Evolutionary conservation across 345 rosid genomes (phyloP).

Genomic region (Combretum micranthum): DNA sequence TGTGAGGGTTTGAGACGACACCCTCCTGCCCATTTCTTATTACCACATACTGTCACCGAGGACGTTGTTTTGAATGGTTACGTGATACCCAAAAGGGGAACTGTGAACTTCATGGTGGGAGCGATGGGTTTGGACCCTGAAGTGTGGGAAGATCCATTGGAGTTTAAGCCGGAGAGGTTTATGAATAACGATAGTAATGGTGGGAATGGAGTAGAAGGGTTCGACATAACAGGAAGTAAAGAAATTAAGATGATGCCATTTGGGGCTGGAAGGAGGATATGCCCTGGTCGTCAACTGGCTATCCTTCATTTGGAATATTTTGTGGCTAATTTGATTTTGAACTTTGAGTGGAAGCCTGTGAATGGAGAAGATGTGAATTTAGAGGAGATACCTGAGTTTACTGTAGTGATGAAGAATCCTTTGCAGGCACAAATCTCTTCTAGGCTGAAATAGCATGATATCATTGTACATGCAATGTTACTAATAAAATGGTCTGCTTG

Average conservation of each 20-base stretch:
- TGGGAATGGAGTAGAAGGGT: neutral
- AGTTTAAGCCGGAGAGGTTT: conserved; percentile 15
- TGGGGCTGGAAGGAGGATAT: conserved; percentile 16
- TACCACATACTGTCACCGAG: conserved; percentile 12
- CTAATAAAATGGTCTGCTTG: too few relatives aligned
- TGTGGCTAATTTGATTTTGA: conserved; percentile 12
- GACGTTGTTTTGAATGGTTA: conserved; percentile 11
- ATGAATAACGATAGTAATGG: neutral
- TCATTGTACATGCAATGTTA: too few relatives aligned
- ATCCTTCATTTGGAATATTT: conserved; percentile 13
- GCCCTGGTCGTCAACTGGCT: neutral
- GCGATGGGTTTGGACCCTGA: conserved; percentile 10
- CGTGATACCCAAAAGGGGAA: conserved; percentile 8
- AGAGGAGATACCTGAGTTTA: conserved; percentile 11
- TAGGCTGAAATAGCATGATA: neutral
- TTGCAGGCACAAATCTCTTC: conserved; percentile 7
- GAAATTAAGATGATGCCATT: conserved; percentile 21
- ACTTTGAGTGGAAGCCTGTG: conserved; percentile 6
- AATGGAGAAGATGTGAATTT: conserved; percentile 7
- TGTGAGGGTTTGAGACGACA: conserved; percentile 11
- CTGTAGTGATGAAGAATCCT: conserved; percentile 12
- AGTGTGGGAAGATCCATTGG: conserved; percentile 17
- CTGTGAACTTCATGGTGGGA: conserved; percentile 16
- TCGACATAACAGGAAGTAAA: conserved; percentile 12
- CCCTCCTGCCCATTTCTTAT: conserved; percentile 9